Evolutionary conservation across 208 protist species (phyloP).

Genomic region (Strigomonas oncopelti): DNA sequence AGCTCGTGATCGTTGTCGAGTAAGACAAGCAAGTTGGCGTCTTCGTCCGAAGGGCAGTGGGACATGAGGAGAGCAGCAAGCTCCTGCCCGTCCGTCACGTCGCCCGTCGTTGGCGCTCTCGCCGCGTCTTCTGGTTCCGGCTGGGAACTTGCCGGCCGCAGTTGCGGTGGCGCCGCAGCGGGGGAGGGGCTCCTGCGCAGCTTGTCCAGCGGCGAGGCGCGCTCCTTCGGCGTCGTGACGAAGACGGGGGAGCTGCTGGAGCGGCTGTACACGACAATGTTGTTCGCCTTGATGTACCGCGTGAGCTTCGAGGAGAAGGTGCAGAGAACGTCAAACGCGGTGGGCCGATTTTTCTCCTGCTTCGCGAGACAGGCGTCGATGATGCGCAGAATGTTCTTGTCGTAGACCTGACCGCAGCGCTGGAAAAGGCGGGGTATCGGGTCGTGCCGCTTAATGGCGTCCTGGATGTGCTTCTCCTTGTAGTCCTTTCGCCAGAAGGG

Average conservation of each 20-base stretch:
- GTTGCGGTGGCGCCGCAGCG: neutral
- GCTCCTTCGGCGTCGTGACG: neutral
- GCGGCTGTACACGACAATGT: conserved; percentile 39
- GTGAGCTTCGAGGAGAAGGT: conserved; percentile 33
- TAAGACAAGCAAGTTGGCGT: conserved; percentile 13
- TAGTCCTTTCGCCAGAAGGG: conserved; percentile 63
- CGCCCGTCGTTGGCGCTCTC: too few relatives aligned
- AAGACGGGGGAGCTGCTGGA: neutral
- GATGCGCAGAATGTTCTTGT: conserved; percentile 30
- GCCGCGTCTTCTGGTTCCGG: neutral
- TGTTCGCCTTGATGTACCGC: conserved; percentile 24
- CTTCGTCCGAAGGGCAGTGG: neutral
- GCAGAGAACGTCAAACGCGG: conserved; percentile 55
- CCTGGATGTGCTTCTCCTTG: conserved; percentile 52
- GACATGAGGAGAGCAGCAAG: conserved; percentile 18
- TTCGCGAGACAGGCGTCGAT: conserved; percentile 58
- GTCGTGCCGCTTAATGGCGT: conserved; percentile 47
- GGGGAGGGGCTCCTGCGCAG: neutral
- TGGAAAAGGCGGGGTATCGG: conserved; percentile 48
- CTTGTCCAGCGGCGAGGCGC: neutral
- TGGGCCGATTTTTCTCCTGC: conserved; percentile 43
- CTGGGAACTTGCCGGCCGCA: neutral
- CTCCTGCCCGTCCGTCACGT: neutral
- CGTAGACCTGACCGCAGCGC: conserved; percentile 25
- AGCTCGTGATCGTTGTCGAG: conserved; percentile 23